Percentiles rank a stretch among this genome's conserved stretches.
Conservation (phyloP, 2,329 filamentous ascomycete genomes). For the Colletotrichum navitas region DNA sequence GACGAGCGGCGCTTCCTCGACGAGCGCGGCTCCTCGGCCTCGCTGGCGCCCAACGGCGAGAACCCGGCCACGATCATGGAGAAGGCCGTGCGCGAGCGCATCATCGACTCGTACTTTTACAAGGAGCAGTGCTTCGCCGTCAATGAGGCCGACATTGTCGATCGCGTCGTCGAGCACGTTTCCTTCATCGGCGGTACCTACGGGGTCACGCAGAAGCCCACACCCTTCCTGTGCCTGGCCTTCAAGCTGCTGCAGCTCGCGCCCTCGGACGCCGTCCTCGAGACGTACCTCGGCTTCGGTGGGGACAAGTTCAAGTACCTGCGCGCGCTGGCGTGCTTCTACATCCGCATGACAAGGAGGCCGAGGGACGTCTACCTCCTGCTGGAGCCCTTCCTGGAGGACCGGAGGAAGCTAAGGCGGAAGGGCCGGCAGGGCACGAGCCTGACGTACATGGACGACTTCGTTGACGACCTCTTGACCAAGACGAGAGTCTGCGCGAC, state of each 20-base stretch:
- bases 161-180: slow-evolving; percentile 88
- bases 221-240: slow-evolving; percentile 91
- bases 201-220: slow-evolving; percentile 85
- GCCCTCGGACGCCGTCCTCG: slow-evolving; percentile 81
- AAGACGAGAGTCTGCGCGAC: slow-evolving; percentile 94
- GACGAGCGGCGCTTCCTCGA: slow-evolving; percentile 88
- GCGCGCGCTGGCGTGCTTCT: slow-evolving; percentile 89
- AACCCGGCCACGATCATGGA: slow-evolving; percentile 97
- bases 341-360: slow-evolving; percentile 88
- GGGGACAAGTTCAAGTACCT: slow-evolving; percentile 88
- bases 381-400: slow-evolving; percentile 85
- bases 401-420: slow-evolving; percentile 85
- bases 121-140: slow-evolving; percentile 98
- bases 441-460: slow-evolving; percentile 88
- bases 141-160: slow-evolving; percentile 85
- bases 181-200: slow-evolving; percentile 89
- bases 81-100: slow-evolving; percentile 94
- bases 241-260: slow-evolving; percentile 95
- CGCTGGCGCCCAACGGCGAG: slow-evolving; percentile 85
- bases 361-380: slow-evolving; percentile 83
- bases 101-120: slow-evolving; percentile 96
- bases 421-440: slow-evolving; percentile 79
- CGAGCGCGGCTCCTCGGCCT: slow-evolving; percentile 84
- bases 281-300: slow-evolving; percentile 82
- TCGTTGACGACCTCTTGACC: slow-evolving; percentile 89